Percentiles rank a stretch among this genome's conserved stretches.
phyloP scores from a whole-genome alignment of 345 rosid species.

The Bretschneidera sinensis region DNA sequence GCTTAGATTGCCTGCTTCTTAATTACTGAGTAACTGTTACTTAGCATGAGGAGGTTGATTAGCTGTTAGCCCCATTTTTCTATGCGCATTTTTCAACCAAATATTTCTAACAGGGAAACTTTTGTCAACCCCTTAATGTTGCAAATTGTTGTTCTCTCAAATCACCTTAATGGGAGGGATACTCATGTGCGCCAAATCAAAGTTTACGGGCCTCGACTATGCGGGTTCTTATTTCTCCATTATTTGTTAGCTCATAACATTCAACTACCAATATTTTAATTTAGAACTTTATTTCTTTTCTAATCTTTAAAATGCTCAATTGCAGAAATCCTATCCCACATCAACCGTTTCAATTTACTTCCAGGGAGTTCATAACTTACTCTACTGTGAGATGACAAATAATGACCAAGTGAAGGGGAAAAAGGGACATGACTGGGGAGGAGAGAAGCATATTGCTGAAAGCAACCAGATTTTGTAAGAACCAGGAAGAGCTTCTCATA shows the following conservation, averaged over 20 bases:
- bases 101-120: slow-evolving; percentile 61
- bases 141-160: slow-evolving; percentile 78
- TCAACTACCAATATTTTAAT: not conserved
- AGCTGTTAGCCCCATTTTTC: not conserved
- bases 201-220: slow-evolving; percentile 80
- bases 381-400: slow-evolving; percentile 57
- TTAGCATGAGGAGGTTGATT: not conserved
- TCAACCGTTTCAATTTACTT: slow-evolving; percentile 85
- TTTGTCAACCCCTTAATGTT: slow-evolving; percentile 87
- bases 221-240: slow-evolving; percentile 25
- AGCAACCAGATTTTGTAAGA: slow-evolving; percentile 8
- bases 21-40: not conserved
- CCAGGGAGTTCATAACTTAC: slow-evolving; percentile 69
- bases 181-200: slow-evolving; percentile 91
- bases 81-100: not conserved
- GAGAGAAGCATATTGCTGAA: slow-evolving; percentile 8
- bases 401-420: not conserved
- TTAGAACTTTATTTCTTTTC: not conserved
- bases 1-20: not conserved
- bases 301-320: slow-evolving; percentile 3
- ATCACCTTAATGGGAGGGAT: slow-evolving; percentile 86
- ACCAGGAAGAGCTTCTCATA: not conserved
- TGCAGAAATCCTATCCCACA: slow-evolving; percentile 81
- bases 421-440: not conserved
- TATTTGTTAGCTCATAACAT: not conserved